phyloP scores from a whole-genome alignment of 148 eudicot species.

The Fallopia convolvulus region DNA sequence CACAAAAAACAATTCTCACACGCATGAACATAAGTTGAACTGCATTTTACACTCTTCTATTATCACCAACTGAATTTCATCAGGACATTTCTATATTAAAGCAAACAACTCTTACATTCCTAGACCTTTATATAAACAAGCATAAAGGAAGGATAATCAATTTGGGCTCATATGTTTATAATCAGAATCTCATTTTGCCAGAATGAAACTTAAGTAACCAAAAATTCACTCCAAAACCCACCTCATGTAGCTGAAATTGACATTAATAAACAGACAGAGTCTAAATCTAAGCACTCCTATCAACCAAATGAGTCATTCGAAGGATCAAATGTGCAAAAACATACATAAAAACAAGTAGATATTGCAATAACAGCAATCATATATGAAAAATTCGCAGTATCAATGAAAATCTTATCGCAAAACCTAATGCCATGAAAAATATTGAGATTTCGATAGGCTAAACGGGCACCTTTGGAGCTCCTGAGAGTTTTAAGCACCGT shows the following conservation, averaged over 20 bases:
- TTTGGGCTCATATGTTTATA: not conserved
- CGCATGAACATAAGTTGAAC: not conserved
- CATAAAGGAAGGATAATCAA: not conserved
- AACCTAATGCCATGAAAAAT: not conserved
- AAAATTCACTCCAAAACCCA: not conserved
- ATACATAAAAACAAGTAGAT: not conserved
- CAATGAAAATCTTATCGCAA: not conserved
- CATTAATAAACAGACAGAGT: not conserved
- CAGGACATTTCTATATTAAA: not conserved
- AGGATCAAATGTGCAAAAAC: not conserved
- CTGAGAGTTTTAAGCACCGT: slow-evolving; percentile 53
- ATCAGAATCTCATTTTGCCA: not conserved
- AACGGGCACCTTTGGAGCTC: slow-evolving; percentile 30
- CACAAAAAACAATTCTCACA: not conserved
- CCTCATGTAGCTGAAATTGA: not conserved
- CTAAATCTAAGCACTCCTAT: not conserved
- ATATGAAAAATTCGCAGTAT: too few relatives aligned
- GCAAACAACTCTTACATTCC: not conserved
- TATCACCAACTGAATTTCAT: not conserved
- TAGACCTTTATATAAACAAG: not conserved
- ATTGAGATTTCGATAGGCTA: not conserved
- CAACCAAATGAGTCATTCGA: not conserved
- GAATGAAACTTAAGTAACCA: not conserved
- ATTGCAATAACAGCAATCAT: not conserved
- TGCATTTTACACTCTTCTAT: not conserved